Evolutionary conservation across 176 grass and related monocot species (phyloP).

Genomic region (Raddia distichophylla): DNA sequence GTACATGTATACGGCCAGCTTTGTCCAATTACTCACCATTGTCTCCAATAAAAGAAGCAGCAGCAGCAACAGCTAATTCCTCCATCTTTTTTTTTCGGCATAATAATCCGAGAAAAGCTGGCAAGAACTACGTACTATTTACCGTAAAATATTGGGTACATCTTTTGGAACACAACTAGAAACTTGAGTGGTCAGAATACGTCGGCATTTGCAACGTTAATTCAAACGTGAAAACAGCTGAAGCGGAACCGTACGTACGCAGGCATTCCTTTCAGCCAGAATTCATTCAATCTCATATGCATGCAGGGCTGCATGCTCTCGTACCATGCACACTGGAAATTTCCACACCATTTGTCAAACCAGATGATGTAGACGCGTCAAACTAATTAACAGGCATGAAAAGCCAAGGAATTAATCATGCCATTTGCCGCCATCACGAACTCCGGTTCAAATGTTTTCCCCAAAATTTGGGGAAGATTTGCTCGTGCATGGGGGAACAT

Average conservation of each 20-base stretch:
- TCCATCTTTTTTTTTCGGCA: background rate
- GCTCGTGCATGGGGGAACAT: conserved; percentile 20
- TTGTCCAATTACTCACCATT: background rate
- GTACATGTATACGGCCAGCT: background rate
- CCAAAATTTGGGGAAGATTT: conserved; percentile 26
- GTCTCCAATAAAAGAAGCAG: background rate
- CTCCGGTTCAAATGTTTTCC: conserved; percentile 23
- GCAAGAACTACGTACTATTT: background rate
- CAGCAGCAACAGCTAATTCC: background rate
- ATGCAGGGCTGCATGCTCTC: background rate
- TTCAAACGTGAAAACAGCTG: conserved; percentile 32
- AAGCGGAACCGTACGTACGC: background rate
- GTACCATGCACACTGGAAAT: background rate
- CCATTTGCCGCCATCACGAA: background rate
- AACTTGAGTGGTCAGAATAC: background rate
- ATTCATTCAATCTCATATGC: background rate
- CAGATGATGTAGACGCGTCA: background rate
- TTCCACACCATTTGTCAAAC: background rate
- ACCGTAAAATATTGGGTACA: background rate
- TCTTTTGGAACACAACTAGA: background rate
- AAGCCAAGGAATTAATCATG: background rate
- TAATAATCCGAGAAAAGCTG: background rate
- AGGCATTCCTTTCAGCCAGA: background rate
- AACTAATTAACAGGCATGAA: background rate
- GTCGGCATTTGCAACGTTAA: background rate